Base-by-base conservation (phyloP, 306 rosid species). In the Quillaja saponaria region DNA sequence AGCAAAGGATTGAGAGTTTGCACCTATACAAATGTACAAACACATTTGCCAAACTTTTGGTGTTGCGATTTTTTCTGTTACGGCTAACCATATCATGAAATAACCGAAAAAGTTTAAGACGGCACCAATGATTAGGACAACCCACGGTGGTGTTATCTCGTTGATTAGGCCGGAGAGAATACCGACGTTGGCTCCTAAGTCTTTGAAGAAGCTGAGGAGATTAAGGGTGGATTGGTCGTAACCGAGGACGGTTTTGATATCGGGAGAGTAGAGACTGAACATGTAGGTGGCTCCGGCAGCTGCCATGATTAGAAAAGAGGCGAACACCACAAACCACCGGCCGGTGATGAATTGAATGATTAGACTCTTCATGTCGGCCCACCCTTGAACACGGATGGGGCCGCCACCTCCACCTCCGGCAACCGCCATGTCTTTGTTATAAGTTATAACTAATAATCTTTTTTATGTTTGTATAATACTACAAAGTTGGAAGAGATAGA, bases 81-180 rank as follows among this genome's bases (percentile, higher is more conserved):
- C 88, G 7, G 79, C 64, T 1, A 83, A 50, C 88, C 85, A 83
- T 0, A 83, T 80, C 88, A 80, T 83, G 61, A 83, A 74, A 68
- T 83, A 83, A 7, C 88, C 88, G 21, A 80, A 57, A 49, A 83
- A 83, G 57, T 80, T 83, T 37, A 83, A 66, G 47, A 66, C 61
- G 1, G 82, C 76, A 0, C 88, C 85, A 18, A 76, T 59, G 37
- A 70, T 12, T 21, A 82, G 38, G 12, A 82, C 87, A 60, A 79
- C 82, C 84, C 84, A 82, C 1, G 65, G 65, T 9, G 65, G 65
- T 5, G 65, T 42, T 3, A 59, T 14, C 52, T 59, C 65, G 21
- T 59, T 59, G 65, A 59, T 59, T 5, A 59, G 52, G 20, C 65
- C 65, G 4, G 65, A 42, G 40, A 59, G 52, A 37, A 59, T 52